phyloP scores from a whole-genome alignment of 2,329 filamentous ascomycete genomes.

The Botrytis pseudocinerea region DNA sequence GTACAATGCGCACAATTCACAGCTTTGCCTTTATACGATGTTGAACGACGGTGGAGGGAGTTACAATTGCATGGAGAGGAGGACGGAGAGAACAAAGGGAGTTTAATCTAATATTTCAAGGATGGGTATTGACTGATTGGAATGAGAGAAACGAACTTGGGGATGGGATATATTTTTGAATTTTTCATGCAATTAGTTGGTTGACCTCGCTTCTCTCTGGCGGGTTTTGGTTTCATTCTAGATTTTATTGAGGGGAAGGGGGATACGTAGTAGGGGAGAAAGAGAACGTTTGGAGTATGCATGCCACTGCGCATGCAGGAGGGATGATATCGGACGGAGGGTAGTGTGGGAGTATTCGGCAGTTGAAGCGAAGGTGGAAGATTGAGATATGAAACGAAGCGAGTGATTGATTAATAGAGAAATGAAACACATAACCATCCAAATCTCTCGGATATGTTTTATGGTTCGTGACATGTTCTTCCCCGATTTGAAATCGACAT shows the following conservation, averaged over 20 bases:
- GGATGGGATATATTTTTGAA: background rate
- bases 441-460: background rate
- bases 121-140: constrained; percentile 11
- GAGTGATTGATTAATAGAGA: constrained; percentile 12
- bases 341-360: background rate
- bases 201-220: background rate
- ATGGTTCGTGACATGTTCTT: background rate
- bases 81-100: background rate
- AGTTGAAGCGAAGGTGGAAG: background rate
- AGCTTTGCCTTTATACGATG: constrained; percentile 3
- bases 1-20: background rate
- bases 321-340: background rate
- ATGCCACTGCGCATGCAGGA: background rate
- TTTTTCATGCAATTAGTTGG: background rate
- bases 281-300: background rate
- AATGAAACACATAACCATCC: constrained; percentile 5
- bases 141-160: constrained; percentile 5
- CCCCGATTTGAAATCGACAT: background rate
- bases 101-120: background rate
- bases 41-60: background rate
- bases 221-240: background rate
- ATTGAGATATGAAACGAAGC: background rate
- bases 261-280: background rate
- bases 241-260: background rate
- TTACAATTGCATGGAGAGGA: constrained; percentile 7